These are phyloP conservation scores for Ganoderma boninense DNA, from an alignment of 1,284 basidiomycete species.

Conservation along the genomic window DNA sequence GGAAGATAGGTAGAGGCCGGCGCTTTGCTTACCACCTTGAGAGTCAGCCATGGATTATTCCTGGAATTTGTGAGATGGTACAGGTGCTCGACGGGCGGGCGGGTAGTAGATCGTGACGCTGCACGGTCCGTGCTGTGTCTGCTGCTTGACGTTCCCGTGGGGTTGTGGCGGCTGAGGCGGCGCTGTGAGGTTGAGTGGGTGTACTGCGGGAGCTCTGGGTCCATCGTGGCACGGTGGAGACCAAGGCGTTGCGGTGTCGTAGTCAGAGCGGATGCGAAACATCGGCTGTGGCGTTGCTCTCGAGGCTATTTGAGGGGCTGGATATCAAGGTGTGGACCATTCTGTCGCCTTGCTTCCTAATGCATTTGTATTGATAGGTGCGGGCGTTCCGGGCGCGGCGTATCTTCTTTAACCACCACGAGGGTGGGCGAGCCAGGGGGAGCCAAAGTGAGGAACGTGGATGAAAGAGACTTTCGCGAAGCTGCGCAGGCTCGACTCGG, in stretches of 20 bases:
- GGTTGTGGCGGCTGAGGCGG: background rate
- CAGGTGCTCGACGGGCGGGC: slow-evolving; percentile 17
- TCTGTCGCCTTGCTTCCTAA: background rate
- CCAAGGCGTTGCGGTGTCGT: background rate
- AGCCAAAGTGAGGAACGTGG: slow-evolving; percentile 6
- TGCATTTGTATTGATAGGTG: slow-evolving; percentile 13
- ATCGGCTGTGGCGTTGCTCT: slow-evolving; percentile 15
- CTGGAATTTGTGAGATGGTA: slow-evolving; percentile 25
- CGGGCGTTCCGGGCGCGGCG: slow-evolving; percentile 13
- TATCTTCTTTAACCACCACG: slow-evolving; percentile 26
- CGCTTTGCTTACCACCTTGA: slow-evolving; percentile 33
- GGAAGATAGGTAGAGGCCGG: slow-evolving; percentile 41
- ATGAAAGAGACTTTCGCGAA: background rate
- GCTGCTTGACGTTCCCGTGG: background rate
- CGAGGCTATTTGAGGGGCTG: slow-evolving; percentile 13
- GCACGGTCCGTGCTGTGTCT: background rate
- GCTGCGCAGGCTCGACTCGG: slow-evolving; percentile 2
- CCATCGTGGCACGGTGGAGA: slow-evolving; percentile 14
- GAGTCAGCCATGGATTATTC: slow-evolving; percentile 29
- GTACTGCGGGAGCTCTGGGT: slow-evolving; percentile 23
- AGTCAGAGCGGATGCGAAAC: background rate
- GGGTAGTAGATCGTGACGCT: background rate
- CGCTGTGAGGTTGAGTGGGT: slow-evolving; percentile 8
- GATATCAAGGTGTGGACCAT: background rate
- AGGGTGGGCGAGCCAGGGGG: slow-evolving; percentile 2